phyloP scores from a whole-genome alignment of 2,329 filamentous ascomycete species.

The Aspergillus pseudonomiae region DNA sequence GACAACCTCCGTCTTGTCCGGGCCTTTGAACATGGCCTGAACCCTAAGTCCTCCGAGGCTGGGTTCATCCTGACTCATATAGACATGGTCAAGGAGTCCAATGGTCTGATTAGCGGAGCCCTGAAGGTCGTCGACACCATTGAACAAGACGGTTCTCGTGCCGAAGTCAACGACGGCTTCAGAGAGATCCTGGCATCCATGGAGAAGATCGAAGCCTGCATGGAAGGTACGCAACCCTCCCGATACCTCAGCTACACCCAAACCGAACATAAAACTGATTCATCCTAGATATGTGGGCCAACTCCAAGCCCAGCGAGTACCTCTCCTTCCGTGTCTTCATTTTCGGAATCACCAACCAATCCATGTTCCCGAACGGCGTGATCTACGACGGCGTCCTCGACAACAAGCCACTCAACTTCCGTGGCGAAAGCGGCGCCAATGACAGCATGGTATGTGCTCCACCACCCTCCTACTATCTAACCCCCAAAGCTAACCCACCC shows the following conservation, averaged over 20 bases:
- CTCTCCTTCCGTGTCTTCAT: conserved; percentile 94
- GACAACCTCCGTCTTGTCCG: conserved; percentile 78
- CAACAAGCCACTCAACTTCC: conserved; percentile 73
- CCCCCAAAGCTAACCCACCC: not conserved
- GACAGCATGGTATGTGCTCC: conserved; percentile 72
- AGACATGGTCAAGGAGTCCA: conserved; percentile 90
- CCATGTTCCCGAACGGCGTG: conserved; percentile 92
- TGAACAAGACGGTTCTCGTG: conserved; percentile 53
- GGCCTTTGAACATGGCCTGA: conserved; percentile 86
- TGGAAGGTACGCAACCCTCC: conserved; percentile 63
- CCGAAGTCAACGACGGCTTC: conserved; percentile 67
- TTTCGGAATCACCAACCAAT: conserved; percentile 90
- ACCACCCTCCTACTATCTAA: not conserved
- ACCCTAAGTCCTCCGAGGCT: conserved; percentile 84
- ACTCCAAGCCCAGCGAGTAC: conserved; percentile 81
- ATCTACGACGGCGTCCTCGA: conserved; percentile 83
- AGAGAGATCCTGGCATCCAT: conserved; percentile 64
- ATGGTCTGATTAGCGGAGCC: conserved; percentile 72
- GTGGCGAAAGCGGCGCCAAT: conserved; percentile 91
- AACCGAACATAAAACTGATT: not conserved
- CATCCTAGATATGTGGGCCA: conserved; percentile 76
- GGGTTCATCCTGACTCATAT: conserved; percentile 96
- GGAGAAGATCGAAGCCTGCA: conserved; percentile 72
- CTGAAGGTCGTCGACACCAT: conserved; percentile 66
- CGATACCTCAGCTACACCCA: no score